Percentiles rank a stretch among this genome's conserved stretches.
These are phyloP conservation scores for Carex scoparia DNA, from an alignment of 176 grass and related monocot genomes.

Conservation along the genomic window DNA sequence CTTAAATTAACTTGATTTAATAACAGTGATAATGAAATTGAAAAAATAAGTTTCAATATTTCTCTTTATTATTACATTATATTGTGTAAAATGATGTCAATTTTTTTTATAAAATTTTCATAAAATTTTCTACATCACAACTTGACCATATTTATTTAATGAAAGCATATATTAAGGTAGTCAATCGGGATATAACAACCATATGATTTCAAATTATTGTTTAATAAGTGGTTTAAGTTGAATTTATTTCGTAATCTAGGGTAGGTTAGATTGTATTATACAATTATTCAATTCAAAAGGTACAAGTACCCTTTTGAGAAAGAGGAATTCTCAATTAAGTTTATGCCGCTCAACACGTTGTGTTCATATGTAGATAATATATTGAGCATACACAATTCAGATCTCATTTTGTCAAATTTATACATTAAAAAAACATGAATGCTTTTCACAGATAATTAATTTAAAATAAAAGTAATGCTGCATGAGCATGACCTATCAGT, in stretches of 20 bases:
- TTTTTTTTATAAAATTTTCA: no score
- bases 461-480: not conserved
- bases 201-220: not conserved
- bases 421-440: not conserved
- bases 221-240: not conserved
- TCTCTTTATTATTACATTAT: not conserved
- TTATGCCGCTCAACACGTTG: not conserved
- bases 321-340: not conserved
- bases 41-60: not conserved
- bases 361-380: not conserved
- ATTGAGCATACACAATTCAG: conserved; percentile 3
- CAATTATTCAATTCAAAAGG: conserved; percentile 3
- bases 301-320: not conserved
- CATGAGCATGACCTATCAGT: not conserved
- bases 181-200: not conserved
- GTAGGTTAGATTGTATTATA: not conserved
- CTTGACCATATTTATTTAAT: not conserved
- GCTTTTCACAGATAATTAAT: not conserved
- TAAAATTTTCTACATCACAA: not conserved
- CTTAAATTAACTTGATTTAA: no score
- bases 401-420: not conserved
- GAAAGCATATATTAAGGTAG: not conserved
- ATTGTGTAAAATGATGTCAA: not conserved
- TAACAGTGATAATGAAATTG: no score
- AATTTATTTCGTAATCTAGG: not conserved